Conservation (phyloP, 1,284 basidiomycete species). For the Bondarzewia mesenterica region DNA sequence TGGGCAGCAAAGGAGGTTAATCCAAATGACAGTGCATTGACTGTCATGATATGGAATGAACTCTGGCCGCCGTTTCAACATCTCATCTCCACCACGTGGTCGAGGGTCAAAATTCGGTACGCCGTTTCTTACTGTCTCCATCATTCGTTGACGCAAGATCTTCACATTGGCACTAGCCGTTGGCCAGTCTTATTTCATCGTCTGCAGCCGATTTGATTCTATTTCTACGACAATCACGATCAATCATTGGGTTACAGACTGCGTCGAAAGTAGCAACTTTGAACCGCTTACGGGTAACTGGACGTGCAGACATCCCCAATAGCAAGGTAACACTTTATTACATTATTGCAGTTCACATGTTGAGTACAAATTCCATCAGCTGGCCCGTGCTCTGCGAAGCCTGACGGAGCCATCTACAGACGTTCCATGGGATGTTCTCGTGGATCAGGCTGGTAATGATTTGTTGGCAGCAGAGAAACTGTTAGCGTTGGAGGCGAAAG, state of each 20-base stretch:
- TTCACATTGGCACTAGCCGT: constrained; percentile 36
- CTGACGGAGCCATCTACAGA: constrained; percentile 9
- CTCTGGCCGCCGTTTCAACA: constrained; percentile 62
- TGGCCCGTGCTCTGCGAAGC: constrained; percentile 8
- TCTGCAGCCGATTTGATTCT: constrained; percentile 58
- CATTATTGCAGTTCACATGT: neutral
- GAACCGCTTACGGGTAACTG: constrained; percentile 31
- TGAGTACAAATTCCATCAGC: constrained; percentile 3
- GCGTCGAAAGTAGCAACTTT: constrained; percentile 41
- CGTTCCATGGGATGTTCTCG: constrained; percentile 8
- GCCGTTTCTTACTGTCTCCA: constrained; percentile 10
- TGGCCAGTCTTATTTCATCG: constrained; percentile 46
- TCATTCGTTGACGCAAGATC: neutral
- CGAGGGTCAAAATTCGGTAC: constrained; percentile 42
- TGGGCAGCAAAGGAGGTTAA: neutral
- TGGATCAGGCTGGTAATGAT: constrained; percentile 12
- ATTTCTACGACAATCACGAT: constrained; percentile 49
- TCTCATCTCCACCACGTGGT: constrained; percentile 40
- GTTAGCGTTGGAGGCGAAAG: constrained; percentile 9
- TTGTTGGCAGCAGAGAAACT: constrained; percentile 14
- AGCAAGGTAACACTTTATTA: constrained; percentile 8
- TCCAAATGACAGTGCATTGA: constrained; percentile 23
- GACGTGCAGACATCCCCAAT: constrained; percentile 10
- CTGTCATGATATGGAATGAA: constrained; percentile 58
- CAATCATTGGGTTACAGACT: constrained; percentile 44